A percentile compares a stretch with the other conserved stretches of the same genome.
phyloP scores from a whole-genome alignment of 805 yeast species.

The Myxozyma neotropica region DNA sequence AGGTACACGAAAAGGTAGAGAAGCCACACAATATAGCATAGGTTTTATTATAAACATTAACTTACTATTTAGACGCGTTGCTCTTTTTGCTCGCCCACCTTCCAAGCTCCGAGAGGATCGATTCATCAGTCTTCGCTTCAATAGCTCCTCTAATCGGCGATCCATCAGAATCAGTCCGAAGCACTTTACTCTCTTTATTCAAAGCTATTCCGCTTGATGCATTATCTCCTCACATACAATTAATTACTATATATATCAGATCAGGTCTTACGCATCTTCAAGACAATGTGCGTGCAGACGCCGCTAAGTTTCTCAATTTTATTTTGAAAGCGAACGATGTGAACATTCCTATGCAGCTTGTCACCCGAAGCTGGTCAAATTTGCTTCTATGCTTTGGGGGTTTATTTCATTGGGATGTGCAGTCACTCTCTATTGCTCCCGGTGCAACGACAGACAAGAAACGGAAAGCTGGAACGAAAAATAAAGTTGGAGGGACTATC shows the following conservation, averaged over 20 bases:
- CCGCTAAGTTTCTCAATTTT: constrained; percentile 66
- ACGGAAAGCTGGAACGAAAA: constrained; percentile 1
- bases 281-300: constrained; percentile 72
- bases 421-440: constrained; percentile 1
- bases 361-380: constrained; percentile 67
- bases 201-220: constrained; percentile 33
- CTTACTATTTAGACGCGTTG: constrained; percentile 54
- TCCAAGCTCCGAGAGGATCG: constrained; percentile 15
- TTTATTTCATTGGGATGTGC: constrained; percentile 65
- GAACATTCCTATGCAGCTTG: constrained; percentile 51
- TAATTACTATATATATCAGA: constrained; percentile 67
- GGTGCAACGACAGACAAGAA: background rate
- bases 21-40: no score
- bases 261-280: constrained; percentile 93
- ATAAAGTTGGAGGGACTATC: constrained; percentile 36
- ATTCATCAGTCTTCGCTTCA: constrained; percentile 57
- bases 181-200: constrained; percentile 52
- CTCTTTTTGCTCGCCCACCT: constrained; percentile 46
- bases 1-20: constrained; percentile 64
- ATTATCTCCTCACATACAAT: constrained; percentile 42
- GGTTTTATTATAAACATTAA: no score
- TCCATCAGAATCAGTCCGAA: constrained; percentile 64
- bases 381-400: constrained; percentile 67
- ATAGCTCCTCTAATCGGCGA: constrained; percentile 69
- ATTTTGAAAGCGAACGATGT: constrained; percentile 50